Evolutionary conservation across 1,139 yeast genomes (phyloP).

Genomic region (Yamadazyma aaseri): DNA sequence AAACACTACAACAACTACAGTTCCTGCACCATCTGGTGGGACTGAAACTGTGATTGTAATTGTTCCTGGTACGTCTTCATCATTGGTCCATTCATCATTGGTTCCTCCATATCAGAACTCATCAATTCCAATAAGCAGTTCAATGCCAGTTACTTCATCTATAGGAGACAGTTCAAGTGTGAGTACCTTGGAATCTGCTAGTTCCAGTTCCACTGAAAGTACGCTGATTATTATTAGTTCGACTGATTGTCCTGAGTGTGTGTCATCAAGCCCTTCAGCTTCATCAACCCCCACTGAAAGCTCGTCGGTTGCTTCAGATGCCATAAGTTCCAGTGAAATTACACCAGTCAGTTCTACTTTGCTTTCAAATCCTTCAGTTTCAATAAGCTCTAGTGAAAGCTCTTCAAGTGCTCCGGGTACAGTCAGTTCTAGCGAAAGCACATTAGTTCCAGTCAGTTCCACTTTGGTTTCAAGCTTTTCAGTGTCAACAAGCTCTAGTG

Average conservation of each 20-base stretch:
- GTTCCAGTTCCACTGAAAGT: too few species aligned
- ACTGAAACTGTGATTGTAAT: conserved; percentile 15
- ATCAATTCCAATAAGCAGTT: conserved; percentile 7
- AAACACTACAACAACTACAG: conserved; percentile 16
- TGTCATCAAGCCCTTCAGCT: background rate
- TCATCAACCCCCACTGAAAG: too few species aligned
- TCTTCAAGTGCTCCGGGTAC: too few species aligned
- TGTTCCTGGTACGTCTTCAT: conserved; percentile 8
- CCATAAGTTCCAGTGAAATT: background rate
- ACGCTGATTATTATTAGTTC: too few species aligned
- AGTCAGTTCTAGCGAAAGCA: too few species aligned
- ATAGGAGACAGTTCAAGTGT: too few species aligned
- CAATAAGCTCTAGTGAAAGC: background rate
- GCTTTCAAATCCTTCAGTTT: background rate
- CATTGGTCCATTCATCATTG: conserved; percentile 12
- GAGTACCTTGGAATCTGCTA: too few species aligned
- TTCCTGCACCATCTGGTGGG: conserved; percentile 12
- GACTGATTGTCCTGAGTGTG: too few species aligned
- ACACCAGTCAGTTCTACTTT: background rate
- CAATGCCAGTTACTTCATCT: background rate
- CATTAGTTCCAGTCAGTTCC: too few species aligned
- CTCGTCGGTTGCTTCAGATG: background rate
- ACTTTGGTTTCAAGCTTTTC: too few species aligned
- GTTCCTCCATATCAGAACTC: conserved; percentile 2
- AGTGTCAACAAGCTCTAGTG: background rate